phyloP scores from a whole-genome alignment of 768 basidiomycete species.

The Suillus ampliporus region DNA sequence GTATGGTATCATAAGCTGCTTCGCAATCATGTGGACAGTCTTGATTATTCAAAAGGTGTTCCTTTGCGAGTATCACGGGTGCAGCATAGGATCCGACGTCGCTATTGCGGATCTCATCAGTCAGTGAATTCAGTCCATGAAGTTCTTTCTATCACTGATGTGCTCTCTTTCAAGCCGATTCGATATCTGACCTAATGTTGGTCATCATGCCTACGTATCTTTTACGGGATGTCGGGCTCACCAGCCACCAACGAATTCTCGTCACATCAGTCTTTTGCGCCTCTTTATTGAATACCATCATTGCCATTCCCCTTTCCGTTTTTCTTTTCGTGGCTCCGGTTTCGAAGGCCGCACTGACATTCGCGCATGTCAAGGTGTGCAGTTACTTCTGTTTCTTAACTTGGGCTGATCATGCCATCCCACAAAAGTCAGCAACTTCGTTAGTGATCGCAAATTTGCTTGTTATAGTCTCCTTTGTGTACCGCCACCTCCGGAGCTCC shows the following conservation, averaged over 20 bases:
- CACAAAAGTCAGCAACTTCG: background rate
- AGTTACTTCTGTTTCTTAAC: background rate
- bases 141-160: background rate
- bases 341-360: conserved; percentile 12
- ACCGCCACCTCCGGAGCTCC: background rate
- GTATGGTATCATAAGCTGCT: conserved; percentile 23
- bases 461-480: conserved; percentile 2
- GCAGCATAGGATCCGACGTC: conserved; percentile 11
- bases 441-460: background rate
- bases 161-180: conserved; percentile 24
- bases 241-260: conserved; percentile 24
- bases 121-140: conserved; percentile 15
- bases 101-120: conserved; percentile 30
- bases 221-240: conserved; percentile 24
- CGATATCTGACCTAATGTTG: conserved; percentile 26
- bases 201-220: conserved; percentile 21
- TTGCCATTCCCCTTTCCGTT: conserved; percentile 28
- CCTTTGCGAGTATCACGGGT: conserved; percentile 13
- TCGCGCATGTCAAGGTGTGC: conserved; percentile 33
- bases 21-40: conserved; percentile 21
- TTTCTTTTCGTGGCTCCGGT: conserved; percentile 22
- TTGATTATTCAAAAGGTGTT: conserved; percentile 26
- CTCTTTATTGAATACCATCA: conserved; percentile 24
- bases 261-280: conserved; percentile 28
- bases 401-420: background rate